Evolutionary conservation across 768 basidiomycete species (phyloP), one percentile per base, ranked within the genome.

Genomic region (Lentinula lateritia): DNA sequence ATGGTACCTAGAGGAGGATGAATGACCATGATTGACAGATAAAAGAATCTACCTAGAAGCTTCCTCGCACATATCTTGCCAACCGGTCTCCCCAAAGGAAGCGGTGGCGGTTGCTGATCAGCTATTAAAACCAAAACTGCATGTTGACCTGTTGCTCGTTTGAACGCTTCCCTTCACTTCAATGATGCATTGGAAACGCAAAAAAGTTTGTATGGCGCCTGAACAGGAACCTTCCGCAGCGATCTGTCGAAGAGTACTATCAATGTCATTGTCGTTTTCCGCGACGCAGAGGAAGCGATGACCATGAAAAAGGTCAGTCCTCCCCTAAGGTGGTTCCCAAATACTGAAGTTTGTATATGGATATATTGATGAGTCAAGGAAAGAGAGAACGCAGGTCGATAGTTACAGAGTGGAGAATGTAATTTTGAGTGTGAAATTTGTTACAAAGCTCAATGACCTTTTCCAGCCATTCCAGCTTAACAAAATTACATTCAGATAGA

Each of bases 291-390:
- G 67, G 66, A 91, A 90, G 7, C 85, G 77, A 62, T 76, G 81
- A 0, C 71, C 70, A 5, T 71, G 69, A 35, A 92, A 76, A 66
- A 92, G 74, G 52, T 78, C 76, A 8, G 83, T 66, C 8, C 90
- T 78, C 59, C 78, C 83, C 67, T 88, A 85, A 58, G 86, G 86
- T 0, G 86, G 85, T 61, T 86, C 83, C 90, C 90, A 91, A 2
- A 82, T 73, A 32, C 76, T 80, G 67, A 81, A 75, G 0, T 72
- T 74, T 68, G n/a, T n/a, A n/a, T n/a, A n/a, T n/a, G n/a, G n/a
- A 85, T 85, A 41, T 86, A 75, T 2, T 75, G 62, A 0, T 80
- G 62, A 0, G 79, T 69, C 1, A 91, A 74, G 2, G 78, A 70
- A 0, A 83, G 73, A 13, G 83, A 78, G 62, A 88, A 89, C 0